phyloP scores from a whole-genome alignment of 345 rosid genomes.

The Pugionium dolabratum region DNA sequence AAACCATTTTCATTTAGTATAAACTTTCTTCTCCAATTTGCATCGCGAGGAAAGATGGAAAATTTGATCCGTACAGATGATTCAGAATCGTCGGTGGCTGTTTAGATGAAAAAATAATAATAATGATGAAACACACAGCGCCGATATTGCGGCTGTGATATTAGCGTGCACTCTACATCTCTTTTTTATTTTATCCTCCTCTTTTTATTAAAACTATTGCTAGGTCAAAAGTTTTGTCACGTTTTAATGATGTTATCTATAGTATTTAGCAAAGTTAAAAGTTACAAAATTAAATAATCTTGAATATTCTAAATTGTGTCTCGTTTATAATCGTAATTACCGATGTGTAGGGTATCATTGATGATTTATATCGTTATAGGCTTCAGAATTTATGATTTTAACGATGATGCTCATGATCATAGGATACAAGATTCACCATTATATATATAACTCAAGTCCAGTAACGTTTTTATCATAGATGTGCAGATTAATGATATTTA shows the following conservation, averaged over 20 bases:
- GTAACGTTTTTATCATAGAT: neutral
- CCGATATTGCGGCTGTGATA: conserved; percentile 87
- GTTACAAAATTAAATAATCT: too few species aligned
- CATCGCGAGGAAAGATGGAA: neutral
- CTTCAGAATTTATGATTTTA: neutral
- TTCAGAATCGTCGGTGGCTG: conserved; percentile 36
- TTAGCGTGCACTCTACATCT: conserved; percentile 61
- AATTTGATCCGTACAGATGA: conserved; percentile 43
- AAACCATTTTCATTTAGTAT: neutral
- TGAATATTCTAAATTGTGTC: too few species aligned
- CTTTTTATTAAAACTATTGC: conserved; percentile 19
- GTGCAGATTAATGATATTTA: conserved; percentile 9
- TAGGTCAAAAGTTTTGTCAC: conserved; percentile 38
- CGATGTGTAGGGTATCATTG: too few species aligned
- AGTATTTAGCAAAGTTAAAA: neutral
- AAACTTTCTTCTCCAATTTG: neutral
- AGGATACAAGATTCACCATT: too few species aligned
- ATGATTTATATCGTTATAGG: neutral
- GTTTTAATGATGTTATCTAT: conserved; percentile 22
- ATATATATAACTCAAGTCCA: neutral
- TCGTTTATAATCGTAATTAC: too few species aligned
- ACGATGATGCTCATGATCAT: neutral
- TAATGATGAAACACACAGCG: conserved; percentile 43
- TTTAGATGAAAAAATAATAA: conserved; percentile 2
- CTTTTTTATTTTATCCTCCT: conserved; percentile 18